Evolutionary conservation across 1,284 basidiomycete species (phyloP), one percentile per base, ranked within the genome.

Genomic region (Mycocalia duriaeana): DNA sequence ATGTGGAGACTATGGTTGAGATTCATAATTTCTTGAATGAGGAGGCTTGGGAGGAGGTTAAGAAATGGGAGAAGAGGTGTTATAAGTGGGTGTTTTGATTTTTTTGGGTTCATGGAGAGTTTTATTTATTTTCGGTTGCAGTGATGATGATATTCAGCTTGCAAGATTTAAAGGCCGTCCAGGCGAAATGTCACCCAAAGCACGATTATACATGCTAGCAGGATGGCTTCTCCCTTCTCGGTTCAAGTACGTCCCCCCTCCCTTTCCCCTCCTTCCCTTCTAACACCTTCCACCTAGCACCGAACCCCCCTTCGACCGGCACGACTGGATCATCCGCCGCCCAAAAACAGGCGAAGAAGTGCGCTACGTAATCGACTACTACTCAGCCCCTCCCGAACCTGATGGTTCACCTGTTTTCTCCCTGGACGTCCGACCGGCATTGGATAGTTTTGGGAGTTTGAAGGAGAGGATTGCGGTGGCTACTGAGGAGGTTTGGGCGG

Each of bases 1-100:
- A 93, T 64, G 82, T 99, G 35, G 94, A 95, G 64, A 92, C 85
- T 40, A 97, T 99, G 90, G 96, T 99, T 31, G 84, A 93, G 47
- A 97, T 99, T 31, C 96, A 99, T 67, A 99, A 99, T 64, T 98
- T 94, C 58, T 67, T 99, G 65, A 99, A 99, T 60, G 96, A 99
- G 69, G 78, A 86, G 59, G 96, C 95, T 5, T 99, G 96, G 96
- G 71, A 84, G 49, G 92, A 99, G 68, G 94, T 99, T 14, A 66
- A 93, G 53, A 87, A 84, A 62, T 99, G 96, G 96, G 96, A 99
- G 69, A 78, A 76, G 61, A 73, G 83, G 57, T 72, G 79, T 56
- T 70, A 81, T 57, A 68, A 61, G 82, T 86, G 60, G 61, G 77
- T 77, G 45, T 66, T 22, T 41, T 18, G 45, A 52, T 22, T 50